Percentiles rank a stretch among this genome's conserved stretches.
Evolutionary conservation across 305 asterid genomes (phyloP).

Genomic region (Fraxinus velutina): DNA sequence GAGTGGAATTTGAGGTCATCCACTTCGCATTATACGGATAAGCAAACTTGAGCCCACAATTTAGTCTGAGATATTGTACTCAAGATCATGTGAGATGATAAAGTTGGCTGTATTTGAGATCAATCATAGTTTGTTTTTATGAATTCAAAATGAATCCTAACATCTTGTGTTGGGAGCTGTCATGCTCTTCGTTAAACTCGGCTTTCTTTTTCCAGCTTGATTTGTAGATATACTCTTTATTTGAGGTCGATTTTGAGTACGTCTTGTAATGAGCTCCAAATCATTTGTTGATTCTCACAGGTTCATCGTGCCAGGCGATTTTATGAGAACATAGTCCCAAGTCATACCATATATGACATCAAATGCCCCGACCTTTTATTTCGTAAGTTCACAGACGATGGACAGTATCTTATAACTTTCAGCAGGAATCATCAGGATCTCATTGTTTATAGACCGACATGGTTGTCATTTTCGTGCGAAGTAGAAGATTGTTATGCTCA

Average conservation of each 20-base stretch:
- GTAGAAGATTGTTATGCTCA: constrained; percentile 54
- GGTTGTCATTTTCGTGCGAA: constrained; percentile 83
- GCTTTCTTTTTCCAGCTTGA: not conserved
- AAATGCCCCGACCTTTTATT: constrained; percentile 88
- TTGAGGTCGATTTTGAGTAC: constrained; percentile 5
- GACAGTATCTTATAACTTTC: constrained; percentile 81
- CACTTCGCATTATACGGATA: not conserved
- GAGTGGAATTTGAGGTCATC: constrained; percentile 17
- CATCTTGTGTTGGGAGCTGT: not conserved
- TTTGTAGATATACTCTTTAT: not conserved
- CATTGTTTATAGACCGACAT: constrained; percentile 79
- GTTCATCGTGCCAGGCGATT: constrained; percentile 72
- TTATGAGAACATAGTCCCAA: constrained; percentile 88
- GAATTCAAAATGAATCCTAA: constrained; percentile 10
- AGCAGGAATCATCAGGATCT: constrained; percentile 89
- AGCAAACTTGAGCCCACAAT: constrained; percentile 11
- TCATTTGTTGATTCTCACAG: constrained; percentile 42
- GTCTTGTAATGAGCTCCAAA: constrained; percentile 14
- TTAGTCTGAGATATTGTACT: not conserved
- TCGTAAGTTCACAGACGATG: constrained; percentile 97
- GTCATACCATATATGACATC: constrained; percentile 71
- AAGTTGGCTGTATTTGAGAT: constrained; percentile 8
- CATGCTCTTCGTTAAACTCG: constrained; percentile 4
- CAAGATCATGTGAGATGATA: not conserved
- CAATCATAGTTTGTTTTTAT: not conserved